Evolutionary conservation across 2,329 filamentous ascomycete species (phyloP).

Genomic region (Dendrostoma leiphaemia): DNA sequence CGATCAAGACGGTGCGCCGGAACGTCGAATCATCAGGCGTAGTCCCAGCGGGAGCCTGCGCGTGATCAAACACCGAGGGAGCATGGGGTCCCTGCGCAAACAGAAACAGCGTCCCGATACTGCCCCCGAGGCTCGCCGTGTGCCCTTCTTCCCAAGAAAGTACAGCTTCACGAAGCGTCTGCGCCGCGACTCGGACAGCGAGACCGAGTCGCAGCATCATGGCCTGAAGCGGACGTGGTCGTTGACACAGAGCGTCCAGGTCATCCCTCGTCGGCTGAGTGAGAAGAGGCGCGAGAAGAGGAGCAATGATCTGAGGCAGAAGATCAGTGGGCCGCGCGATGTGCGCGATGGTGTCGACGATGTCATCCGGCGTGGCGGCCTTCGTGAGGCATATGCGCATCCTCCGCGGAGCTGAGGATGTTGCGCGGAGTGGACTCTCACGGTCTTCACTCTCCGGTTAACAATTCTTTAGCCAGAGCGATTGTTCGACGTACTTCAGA

Average conservation of each 20-base stretch:
- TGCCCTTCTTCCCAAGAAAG: conserved; percentile 30
- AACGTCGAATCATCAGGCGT: conserved; percentile 57
- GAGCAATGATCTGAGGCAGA: conserved; percentile 55
- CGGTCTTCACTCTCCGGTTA: not conserved
- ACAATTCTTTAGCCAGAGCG: not conserved
- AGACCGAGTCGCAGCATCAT: conserved; percentile 35
- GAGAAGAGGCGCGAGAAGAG: conserved; percentile 59
- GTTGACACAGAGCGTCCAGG: conserved; percentile 33
- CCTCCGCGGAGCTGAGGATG: conserved; percentile 17
- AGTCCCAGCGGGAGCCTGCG: conserved; percentile 59
- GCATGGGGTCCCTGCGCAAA: conserved; percentile 38
- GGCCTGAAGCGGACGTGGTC: conserved; percentile 29
- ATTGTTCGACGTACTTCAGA: too few relatives aligned
- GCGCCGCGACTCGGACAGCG: conserved; percentile 9
- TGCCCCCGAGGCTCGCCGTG: conserved; percentile 27
- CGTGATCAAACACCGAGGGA: conserved; percentile 54
- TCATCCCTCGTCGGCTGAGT: conserved; percentile 51
- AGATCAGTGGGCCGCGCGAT: conserved; percentile 58
- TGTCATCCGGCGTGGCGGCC: conserved; percentile 47
- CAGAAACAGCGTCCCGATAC: conserved; percentile 34
- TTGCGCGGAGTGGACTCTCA: not conserved
- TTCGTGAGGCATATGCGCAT: conserved; percentile 30
- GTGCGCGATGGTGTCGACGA: conserved; percentile 59
- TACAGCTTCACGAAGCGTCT: conserved; percentile 25
- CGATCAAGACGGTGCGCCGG: conserved; percentile 33